These are phyloP conservation scores for Turnera subulata DNA, from an alignment of 345 rosid genomes.

Conservation along the genomic window DNA sequence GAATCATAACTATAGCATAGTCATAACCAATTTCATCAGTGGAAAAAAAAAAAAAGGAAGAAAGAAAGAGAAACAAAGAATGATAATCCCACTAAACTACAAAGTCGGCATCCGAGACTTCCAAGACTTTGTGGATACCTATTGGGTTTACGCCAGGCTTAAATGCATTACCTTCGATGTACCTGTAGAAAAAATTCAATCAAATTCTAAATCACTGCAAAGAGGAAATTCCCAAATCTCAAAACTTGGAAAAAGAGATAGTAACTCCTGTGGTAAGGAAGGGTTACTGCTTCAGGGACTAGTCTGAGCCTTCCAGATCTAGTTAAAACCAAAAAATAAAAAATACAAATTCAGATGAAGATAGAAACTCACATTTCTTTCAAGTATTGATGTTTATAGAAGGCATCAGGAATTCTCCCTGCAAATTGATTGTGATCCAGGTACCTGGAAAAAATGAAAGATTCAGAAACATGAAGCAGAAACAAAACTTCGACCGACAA, in stretches of 20 bases:
- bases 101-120: slow-evolving; percentile 69
- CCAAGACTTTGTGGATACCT: slow-evolving; percentile 61
- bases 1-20: slow-evolving; percentile 4
- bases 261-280: no score
- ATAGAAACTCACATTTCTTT: slow-evolving; percentile 63
- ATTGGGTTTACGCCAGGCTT: slow-evolving; percentile 54
- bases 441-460: slow-evolving; percentile 43
- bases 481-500: neutral
- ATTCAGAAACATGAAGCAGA: neutral
- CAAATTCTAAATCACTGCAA: slow-evolving; percentile 1
- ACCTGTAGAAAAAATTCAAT: slow-evolving; percentile 36
- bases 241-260: no score
- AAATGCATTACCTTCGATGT: slow-evolving; percentile 75
- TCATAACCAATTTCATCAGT: slow-evolving; percentile 1
- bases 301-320: no score
- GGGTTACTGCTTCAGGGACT: no score
- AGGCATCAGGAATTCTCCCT: slow-evolving; percentile 63
- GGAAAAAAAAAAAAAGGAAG: slow-evolving; percentile 2
- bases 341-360: neutral
- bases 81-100: slow-evolving; percentile 29
- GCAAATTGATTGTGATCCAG: slow-evolving; percentile 75
- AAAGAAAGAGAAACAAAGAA: slow-evolving; percentile 1
- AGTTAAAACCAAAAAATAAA: no score
- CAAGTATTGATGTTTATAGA: slow-evolving; percentile 59
- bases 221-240: neutral